Evolutionary conservation across 2,329 filamentous ascomycete genomes (phyloP), one percentile per base, ranked within the genome.

Genomic region (Epichloe gansuensis): DNA sequence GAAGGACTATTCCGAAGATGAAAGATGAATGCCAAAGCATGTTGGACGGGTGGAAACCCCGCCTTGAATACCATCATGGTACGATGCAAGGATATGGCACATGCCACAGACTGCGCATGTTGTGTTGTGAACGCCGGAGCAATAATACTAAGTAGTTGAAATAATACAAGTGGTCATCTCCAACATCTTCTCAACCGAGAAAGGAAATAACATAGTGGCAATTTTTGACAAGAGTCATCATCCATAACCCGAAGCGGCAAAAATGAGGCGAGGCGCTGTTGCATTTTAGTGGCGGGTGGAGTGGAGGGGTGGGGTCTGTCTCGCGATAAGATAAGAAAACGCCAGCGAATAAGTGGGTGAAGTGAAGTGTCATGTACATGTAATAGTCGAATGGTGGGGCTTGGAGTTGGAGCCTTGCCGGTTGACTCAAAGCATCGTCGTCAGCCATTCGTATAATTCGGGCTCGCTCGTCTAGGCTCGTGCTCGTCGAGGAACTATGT

Each of bases 1-100:
- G 72, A 56, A 75, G 75, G 17, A 74, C 69, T 15, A 76, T 71
- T 23, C 73, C 73, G 43, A 76, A 77, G 17, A 76, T 64, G 57
- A 2, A 73, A 76, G 56, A 77, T 72, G 57, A 76, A 71, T 12
- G 71, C 73, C 2, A 74, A 68, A 3, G 71, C 0, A 52, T 49
- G 41, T 71, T 65, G 17, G 57, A 55, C 1, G 64, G 61, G 21
- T 70, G 17, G 17, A 21, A 21, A 21, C 17, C 2, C 17, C 17
- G 17, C 17, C 17, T 21, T 21, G 17, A 21, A 21, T 21, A 21
- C 17, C 17, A 21, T 72, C 47, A 54, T 69, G 59, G 71, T 72
- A 8, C 68, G 68, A 51, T 66, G 66, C 4, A 65, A 68, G 53
- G 66, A 71, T 41, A 63, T 66, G 44, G 27, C 27, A 31, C 27